phyloP scores from a whole-genome alignment of 176 grass and related monocot species.

The Luzula sylvatica region DNA sequence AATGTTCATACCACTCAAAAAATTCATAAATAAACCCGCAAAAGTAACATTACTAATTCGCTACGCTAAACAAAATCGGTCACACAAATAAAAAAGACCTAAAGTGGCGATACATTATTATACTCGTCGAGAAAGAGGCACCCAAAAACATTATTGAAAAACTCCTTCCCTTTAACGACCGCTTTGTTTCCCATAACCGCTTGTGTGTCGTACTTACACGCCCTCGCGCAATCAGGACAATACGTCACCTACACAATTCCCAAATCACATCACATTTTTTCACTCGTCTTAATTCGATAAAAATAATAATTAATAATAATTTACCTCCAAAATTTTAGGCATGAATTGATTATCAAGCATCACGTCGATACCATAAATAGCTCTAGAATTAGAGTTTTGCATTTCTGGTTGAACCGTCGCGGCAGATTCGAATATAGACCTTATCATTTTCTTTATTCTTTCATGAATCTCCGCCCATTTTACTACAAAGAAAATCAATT shows the following conservation, averaged over 20 bases:
- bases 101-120: slow-evolving; percentile 48
- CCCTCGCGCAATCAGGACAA: slow-evolving; percentile 79
- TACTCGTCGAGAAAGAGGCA: slow-evolving; percentile 76
- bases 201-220: slow-evolving; percentile 74
- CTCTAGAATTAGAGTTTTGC: slow-evolving; percentile 57
- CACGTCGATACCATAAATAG: slow-evolving; percentile 87
- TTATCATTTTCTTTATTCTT: slow-evolving; percentile 47
- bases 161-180: slow-evolving; percentile 44
- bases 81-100: slow-evolving; percentile 9
- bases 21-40: no score
- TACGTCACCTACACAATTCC: slow-evolving; percentile 68
- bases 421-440: slow-evolving; percentile 55
- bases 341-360: slow-evolving; percentile 78
- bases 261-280: no score
- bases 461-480: slow-evolving; percentile 78
- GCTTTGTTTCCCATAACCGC: slow-evolving; percentile 28
- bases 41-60: no score
- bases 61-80: neutral
- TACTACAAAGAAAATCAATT: slow-evolving; percentile 31
- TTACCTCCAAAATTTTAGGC: slow-evolving; percentile 86
- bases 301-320: neutral
- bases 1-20: no score
- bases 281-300: no score
- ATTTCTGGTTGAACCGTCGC: slow-evolving; percentile 89
- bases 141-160: slow-evolving; percentile 77